Evolutionary conservation across 352 stramenopile species (phyloP), one percentile per base, ranked within the genome.

Genomic region (Pythium myriotylum): DNA sequence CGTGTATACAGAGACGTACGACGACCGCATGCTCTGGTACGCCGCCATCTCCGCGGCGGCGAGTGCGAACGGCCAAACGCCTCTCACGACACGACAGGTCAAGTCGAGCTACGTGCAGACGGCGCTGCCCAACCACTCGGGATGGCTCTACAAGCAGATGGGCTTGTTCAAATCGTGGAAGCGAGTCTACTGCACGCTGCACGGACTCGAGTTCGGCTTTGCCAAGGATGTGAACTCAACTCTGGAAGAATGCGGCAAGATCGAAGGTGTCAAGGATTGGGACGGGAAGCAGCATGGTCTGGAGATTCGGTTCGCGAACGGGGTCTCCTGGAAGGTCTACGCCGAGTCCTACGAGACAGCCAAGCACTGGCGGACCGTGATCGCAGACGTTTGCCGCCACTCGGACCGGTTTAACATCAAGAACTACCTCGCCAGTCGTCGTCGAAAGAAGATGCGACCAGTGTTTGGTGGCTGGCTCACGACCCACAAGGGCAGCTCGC

Each of bases 11-110:
- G 81, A 92, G 32, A 81, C 82, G 16, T 93, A 91, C 59, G 83
- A 92, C 56, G 84, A 92, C 52, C 73, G 82, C 51, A 92, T 91
- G 81, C 71, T 92, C 10, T 95, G 86, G 86, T 91, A 92, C 59
- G 74, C 73, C 0, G 82, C 81, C 17, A 86, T 94, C 42, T 84
- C 86, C 7, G 75, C 83, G 1, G 71, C 74, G 0, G 77, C 77
- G n/a, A 76, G 65, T 20, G 73, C 76, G 16, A 91, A 87, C 32
- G 70, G 71, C 48, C 77, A 80, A 54, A 65, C 69, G 4, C 66
- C 70, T 1, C 57, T 77, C 33, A 46, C 67, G 3, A 56, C 73
- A 8, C 76, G 72, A 19, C 75, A 73, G 0, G 72, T 94, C 54
- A 94, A 94, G 59, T 82, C 77, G 40, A 80, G 73, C 23, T 92